Base-by-base conservation (phyloP, 148 eudicot genomes). In the Cornus controversa region DNA sequence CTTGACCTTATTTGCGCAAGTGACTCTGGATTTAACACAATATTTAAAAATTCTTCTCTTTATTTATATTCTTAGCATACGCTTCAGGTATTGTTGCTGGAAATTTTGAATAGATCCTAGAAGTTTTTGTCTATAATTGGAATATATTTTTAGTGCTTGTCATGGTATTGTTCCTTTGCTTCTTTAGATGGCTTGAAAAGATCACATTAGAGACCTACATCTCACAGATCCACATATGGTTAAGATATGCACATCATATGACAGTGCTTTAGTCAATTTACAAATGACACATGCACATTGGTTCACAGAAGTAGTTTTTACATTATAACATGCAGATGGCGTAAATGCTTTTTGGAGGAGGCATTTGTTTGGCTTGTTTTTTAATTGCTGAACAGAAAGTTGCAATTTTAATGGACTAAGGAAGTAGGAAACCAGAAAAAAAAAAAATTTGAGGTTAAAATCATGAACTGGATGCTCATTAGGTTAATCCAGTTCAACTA, bases 1-100 rank as follows among this genome's bases (percentile, higher is more conserved):
- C 25, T 86, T 93, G 80, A 93, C 99, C 60, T 92, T 96, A 73
- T 90, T 96, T 79, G 99, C 98, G 97, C 93, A 91, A 93, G 98
- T 84, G 67, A 24, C 70, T 79, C 66, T 53, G 50, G 27, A 20
- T 69, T 67, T 71, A 23, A 42, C 60, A 23, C 15, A 42, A 2
- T 9, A 9, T 6, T 9, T 40, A 40, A 40, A 9, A 40, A 40
- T 65, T 40, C 45, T 10, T 31, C 23, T 27, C 22, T 16, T 6
- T 18, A 37, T 71, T 36, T 50, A 50, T 16, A 14, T 2, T 50
- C 57, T 11, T 11, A 40, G 31, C 70, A 25, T 27, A 13, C 25
- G 70, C 42, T 66, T 75, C 28, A 36, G 28, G 27, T 10, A 11
- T 25, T 27, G n/a, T 1, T 28, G 8, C 25, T 16, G 1, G 14